Percentiles rank a stretch among this genome's conserved stretches.
These are phyloP conservation scores for Aspergillus haitiensis DNA, from an alignment of 495 filamentous ascomycete species.

Conservation along the genomic window DNA sequence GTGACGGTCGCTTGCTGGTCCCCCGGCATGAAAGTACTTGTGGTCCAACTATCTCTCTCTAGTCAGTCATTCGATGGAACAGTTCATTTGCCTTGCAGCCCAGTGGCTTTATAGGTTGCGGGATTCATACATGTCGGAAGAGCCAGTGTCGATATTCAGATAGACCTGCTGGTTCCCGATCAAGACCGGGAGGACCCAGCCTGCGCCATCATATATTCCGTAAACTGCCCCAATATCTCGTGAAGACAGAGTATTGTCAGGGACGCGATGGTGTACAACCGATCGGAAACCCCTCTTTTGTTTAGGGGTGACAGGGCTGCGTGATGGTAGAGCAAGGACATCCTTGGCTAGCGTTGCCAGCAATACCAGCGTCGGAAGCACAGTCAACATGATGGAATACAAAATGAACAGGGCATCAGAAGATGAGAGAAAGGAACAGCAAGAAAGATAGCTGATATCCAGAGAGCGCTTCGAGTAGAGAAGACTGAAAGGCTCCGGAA, in stretches of 20 bases:
- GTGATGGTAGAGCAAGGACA: too few species aligned
- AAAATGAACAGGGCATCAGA: too few species aligned
- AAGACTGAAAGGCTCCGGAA: too few species aligned
- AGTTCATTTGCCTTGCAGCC: not conserved
- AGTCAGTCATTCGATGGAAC: too few species aligned
- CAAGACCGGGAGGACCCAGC: conserved; percentile 16
- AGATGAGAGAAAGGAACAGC: too few species aligned
- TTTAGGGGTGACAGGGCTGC: not conserved
- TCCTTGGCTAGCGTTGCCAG: too few species aligned
- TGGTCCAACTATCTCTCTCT: conserved; percentile 4
- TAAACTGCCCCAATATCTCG: conserved; percentile 13
- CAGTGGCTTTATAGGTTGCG: not conserved
- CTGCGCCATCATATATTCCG: conserved; percentile 10
- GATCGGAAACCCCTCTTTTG: conserved; percentile 9
- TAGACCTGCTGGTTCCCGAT: conserved; percentile 16
- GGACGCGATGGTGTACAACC: conserved; percentile 8
- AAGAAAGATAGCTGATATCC: too few species aligned
- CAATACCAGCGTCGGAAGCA: too few species aligned
- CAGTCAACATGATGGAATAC: too few species aligned
- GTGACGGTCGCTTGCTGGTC: conserved; percentile 17
- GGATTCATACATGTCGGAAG: conserved; percentile 12
- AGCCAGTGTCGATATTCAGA: conserved; percentile 16
- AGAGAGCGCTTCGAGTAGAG: too few species aligned
- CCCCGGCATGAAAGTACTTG: conserved; percentile 10
- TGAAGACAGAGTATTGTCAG: conserved; percentile 3